These are phyloP conservation scores for Sesbania bispinosa DNA, from an alignment of 306 rosid species.

Conservation along the genomic window DNA sequence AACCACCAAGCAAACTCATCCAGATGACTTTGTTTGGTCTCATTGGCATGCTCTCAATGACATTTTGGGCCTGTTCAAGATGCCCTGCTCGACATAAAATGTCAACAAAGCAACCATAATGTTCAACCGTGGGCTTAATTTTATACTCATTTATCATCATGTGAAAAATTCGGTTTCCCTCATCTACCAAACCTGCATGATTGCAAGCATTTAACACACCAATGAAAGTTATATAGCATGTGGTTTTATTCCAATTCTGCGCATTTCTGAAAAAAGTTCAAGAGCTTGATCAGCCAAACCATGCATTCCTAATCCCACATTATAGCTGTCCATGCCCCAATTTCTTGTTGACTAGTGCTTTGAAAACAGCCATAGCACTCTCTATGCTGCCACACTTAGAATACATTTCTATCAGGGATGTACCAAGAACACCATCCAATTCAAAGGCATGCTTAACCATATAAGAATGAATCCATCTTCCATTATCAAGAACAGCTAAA, in stretches of 20 bases:
- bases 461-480: conserved; percentile 54
- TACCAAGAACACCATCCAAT: conserved; percentile 53
- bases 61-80: conserved; percentile 47
- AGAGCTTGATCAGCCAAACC: conserved; percentile 53
- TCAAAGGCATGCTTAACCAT: conserved; percentile 46
- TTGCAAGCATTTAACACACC: conserved; percentile 65
- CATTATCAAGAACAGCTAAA: conserved; percentile 39
- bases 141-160: conserved; percentile 48
- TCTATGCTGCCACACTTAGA: conserved; percentile 57
- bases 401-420: conserved; percentile 52
- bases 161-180: conserved; percentile 39
- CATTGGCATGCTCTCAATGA: conserved; percentile 52
- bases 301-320: conserved; percentile 63
- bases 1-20: conserved; percentile 62
- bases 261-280: conserved; percentile 46
- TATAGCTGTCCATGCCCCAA: conserved; percentile 60
- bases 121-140: conserved; percentile 54
- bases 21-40: conserved; percentile 55
- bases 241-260: conserved; percentile 41
- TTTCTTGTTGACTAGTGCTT: conserved; percentile 38
- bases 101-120: conserved; percentile 59
- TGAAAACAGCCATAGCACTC: conserved; percentile 40
- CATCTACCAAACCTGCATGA: conserved; percentile 56
- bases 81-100: conserved; percentile 61
- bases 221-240: conserved; percentile 51